phyloP scores from a whole-genome alignment of 148 eudicot species.

The Mesembryanthemum crystallinum region DNA sequence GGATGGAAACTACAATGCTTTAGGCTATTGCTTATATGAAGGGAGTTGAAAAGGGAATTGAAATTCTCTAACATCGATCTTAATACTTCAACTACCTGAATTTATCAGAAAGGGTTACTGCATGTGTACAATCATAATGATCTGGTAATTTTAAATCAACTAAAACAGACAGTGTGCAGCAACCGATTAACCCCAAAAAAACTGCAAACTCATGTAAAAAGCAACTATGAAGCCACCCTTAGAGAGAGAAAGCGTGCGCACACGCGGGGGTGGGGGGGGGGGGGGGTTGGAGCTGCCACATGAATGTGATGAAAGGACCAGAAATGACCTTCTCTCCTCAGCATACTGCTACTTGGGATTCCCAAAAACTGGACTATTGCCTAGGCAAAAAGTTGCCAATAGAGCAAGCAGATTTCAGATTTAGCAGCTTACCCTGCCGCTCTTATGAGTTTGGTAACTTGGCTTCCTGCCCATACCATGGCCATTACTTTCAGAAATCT shows the following conservation, averaged over 20 bases:
- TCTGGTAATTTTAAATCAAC: no score
- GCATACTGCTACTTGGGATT: background rate
- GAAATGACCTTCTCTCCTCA: background rate
- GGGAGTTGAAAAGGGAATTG: background rate
- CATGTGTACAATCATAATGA: no score
- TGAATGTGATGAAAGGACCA: background rate
- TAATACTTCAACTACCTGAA: no score
- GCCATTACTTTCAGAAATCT: slow-evolving; percentile 92
- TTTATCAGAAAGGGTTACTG: no score
- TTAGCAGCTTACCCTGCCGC: slow-evolving; percentile 74
- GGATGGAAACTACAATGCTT: background rate
- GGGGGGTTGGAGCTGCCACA: background rate
- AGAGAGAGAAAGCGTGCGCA: no score
- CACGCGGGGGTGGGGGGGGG: background rate
- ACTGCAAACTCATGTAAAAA: background rate
- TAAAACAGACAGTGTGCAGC: no score
- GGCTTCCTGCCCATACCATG: slow-evolving; percentile 99
- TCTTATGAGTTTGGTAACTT: slow-evolving; percentile 80
- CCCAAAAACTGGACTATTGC: background rate
- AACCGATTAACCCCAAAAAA: no score
- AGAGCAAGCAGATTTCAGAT: slow-evolving; percentile 4
- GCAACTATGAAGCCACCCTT: background rate
- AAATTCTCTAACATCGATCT: background rate
- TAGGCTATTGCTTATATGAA: background rate
- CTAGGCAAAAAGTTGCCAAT: background rate